Conservation (phyloP, 208 protist species). For the Angomonas desouzai region DNA sequence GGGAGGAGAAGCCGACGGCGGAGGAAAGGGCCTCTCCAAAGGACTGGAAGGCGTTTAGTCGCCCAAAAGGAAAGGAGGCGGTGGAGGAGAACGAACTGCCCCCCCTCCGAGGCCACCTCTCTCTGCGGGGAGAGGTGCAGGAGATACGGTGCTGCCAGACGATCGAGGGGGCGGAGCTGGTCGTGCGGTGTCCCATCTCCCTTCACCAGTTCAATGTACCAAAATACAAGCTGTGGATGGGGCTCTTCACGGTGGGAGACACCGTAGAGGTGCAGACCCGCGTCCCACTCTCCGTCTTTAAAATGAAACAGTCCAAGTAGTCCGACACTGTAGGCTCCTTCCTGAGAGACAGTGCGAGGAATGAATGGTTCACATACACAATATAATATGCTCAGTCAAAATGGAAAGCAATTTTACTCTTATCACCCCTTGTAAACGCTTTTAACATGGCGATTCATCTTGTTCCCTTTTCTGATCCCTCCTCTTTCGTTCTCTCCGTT, state of each 20-base stretch:
- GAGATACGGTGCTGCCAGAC: conserved; percentile 53
- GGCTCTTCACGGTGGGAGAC: conserved; percentile 65
- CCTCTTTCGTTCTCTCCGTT: no score
- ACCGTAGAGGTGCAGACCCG: conserved; percentile 80
- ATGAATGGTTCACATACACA: neutral
- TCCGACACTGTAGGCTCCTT: no score
- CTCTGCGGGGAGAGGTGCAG: conserved; percentile 55
- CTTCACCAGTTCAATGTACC: conserved; percentile 53
- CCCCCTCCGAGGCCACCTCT: conserved; percentile 44
- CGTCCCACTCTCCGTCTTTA: conserved; percentile 25
- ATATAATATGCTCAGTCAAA: neutral
- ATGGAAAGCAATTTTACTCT: no score
- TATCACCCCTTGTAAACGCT: no score
- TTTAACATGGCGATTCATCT: no score
- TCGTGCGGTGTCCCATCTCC: conserved; percentile 76
- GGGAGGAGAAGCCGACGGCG: conserved; percentile 18
- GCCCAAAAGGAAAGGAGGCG: neutral
- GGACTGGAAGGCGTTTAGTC: no score
- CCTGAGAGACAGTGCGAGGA: no score
- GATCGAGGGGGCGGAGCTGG: conserved; percentile 65
- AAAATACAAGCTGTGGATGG: conserved; percentile 53
- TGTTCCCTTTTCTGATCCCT: no score
- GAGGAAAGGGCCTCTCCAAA: neutral
- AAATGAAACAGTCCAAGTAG: conserved; percentile 12
- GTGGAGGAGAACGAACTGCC: neutral